A percentile compares a stretch with the other conserved stretches of the same genome.
Evolutionary conservation across 306 rosid genomes (phyloP).

Genomic region (Quercus aquifolioides): DNA sequence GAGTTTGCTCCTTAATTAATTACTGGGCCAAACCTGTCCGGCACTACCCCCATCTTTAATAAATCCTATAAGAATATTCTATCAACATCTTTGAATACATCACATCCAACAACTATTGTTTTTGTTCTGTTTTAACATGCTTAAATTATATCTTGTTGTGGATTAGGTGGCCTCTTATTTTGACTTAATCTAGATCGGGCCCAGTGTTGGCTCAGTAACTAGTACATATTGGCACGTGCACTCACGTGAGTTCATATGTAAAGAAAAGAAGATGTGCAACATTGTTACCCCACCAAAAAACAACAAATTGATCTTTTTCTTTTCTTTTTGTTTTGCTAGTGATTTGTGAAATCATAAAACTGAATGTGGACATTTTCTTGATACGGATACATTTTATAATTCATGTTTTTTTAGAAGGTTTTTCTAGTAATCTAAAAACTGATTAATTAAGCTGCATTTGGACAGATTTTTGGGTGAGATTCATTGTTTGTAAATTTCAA

Average conservation of each 20-base stretch:
- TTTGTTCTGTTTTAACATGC: background rate
- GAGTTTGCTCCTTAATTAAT: accelerated
- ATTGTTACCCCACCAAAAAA: background rate
- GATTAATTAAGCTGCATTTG: too few relatives aligned
- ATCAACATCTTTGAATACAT: background rate
- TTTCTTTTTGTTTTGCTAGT: background rate
- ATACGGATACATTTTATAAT: background rate
- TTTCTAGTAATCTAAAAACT: too few relatives aligned
- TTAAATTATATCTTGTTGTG: background rate
- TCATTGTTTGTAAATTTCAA: background rate
- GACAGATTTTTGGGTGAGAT: too few relatives aligned
- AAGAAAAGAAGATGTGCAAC: background rate
- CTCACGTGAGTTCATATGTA: background rate
- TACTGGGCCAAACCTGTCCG: background rate
- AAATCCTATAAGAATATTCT: background rate
- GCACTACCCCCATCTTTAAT: background rate
- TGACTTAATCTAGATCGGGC: background rate
- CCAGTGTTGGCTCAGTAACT: background rate
- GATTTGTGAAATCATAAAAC: background rate
- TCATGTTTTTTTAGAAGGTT: too few relatives aligned
- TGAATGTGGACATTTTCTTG: background rate
- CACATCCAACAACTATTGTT: background rate
- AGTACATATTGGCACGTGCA: background rate
- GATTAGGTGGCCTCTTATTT: background rate
- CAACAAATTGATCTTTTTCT: background rate